Conservation (phyloP, 2,329 filamentous ascomycete genomes). For the Penicillium sp. region DNA sequence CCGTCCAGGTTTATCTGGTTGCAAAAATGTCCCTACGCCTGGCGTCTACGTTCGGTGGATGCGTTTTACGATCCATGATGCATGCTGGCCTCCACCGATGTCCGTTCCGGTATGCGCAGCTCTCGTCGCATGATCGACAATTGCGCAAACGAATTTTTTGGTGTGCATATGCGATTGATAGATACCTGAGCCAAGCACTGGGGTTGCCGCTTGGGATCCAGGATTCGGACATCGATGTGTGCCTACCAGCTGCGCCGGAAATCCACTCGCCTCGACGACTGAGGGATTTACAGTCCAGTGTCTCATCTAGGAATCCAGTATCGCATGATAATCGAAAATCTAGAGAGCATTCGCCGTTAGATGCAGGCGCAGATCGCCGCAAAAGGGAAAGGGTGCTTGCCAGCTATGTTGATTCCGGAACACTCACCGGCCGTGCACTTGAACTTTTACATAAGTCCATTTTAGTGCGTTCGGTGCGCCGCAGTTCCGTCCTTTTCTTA, state of each 20-base stretch:
- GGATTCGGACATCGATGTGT: slow-evolving; percentile 46
- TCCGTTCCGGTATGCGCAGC: slow-evolving; percentile 50
- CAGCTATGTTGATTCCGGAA: slow-evolving; percentile 41
- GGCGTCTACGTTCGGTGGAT: slow-evolving; percentile 50
- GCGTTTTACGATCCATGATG: slow-evolving; percentile 48
- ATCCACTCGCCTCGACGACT: slow-evolving; percentile 31
- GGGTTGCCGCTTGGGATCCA: slow-evolving; percentile 43
- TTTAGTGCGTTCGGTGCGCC: slow-evolving; percentile 39
- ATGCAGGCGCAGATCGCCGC: slow-evolving; percentile 12
- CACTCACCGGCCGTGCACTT: slow-evolving; percentile 39
- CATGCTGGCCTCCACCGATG: slow-evolving; percentile 54
- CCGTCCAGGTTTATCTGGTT: slow-evolving; percentile 50
- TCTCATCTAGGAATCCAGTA: not conserved
- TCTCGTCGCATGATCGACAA: slow-evolving; percentile 42
- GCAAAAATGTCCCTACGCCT: slow-evolving; percentile 49
- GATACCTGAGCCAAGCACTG: slow-evolving; percentile 42
- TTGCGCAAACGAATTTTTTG: slow-evolving; percentile 44
- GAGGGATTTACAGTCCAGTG: not conserved
- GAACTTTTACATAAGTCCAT: slow-evolving; percentile 45
- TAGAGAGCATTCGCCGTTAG: not conserved
- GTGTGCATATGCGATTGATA: slow-evolving; percentile 42
- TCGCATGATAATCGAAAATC: not conserved
- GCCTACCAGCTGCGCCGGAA: slow-evolving; percentile 46
- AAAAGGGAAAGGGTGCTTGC: slow-evolving; percentile 35
- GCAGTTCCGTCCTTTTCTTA: slow-evolving; percentile 37